phyloP scores from a whole-genome alignment of 306 rosid genomes.

The Corylus avellana region DNA sequence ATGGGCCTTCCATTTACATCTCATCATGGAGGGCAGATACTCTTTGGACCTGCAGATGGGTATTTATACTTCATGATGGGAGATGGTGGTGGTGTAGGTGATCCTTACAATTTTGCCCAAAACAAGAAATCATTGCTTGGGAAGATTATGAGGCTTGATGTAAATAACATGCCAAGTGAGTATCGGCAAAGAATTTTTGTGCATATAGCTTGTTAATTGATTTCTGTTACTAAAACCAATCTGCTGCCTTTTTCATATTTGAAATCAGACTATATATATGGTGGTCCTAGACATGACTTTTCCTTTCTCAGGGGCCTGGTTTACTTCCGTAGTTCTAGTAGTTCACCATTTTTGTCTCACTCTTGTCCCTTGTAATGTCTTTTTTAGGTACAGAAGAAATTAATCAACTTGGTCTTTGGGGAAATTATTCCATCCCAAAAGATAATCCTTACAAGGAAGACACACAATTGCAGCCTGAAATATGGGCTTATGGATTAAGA shows the following conservation, averaged over 20 bases:
- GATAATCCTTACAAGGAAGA: slow-evolving; percentile 80
- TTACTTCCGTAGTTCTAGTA: neutral
- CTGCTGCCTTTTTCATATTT: neutral
- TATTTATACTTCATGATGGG: slow-evolving; percentile 90
- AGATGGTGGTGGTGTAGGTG: slow-evolving; percentile 80
- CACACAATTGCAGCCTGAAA: slow-evolving; percentile 64
- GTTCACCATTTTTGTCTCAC: neutral
- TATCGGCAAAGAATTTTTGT: slow-evolving; percentile 10
- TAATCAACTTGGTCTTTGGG: slow-evolving; percentile 74
- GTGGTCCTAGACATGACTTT: neutral
- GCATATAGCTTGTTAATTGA: neutral
- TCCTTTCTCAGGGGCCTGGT: slow-evolving; percentile 1
- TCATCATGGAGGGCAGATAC: slow-evolving; percentile 92
- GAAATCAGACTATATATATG: neutral
- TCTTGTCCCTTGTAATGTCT: slow-evolving; percentile 23
- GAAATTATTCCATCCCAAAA: slow-evolving; percentile 85
- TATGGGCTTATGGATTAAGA: slow-evolving; percentile 87
- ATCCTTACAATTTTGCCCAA: slow-evolving; percentile 85
- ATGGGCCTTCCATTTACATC: slow-evolving; percentile 84
- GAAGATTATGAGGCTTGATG: slow-evolving; percentile 88
- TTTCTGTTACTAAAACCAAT: neutral
- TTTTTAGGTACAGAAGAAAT: slow-evolving; percentile 63
- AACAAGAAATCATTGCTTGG: slow-evolving; percentile 98
- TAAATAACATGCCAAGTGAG: slow-evolving; percentile 79
- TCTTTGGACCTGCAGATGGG: slow-evolving; percentile 87